These are phyloP conservation scores for Primulina eburnea DNA, from an alignment of 257 asterid genomes.

Conservation along the genomic window DNA sequence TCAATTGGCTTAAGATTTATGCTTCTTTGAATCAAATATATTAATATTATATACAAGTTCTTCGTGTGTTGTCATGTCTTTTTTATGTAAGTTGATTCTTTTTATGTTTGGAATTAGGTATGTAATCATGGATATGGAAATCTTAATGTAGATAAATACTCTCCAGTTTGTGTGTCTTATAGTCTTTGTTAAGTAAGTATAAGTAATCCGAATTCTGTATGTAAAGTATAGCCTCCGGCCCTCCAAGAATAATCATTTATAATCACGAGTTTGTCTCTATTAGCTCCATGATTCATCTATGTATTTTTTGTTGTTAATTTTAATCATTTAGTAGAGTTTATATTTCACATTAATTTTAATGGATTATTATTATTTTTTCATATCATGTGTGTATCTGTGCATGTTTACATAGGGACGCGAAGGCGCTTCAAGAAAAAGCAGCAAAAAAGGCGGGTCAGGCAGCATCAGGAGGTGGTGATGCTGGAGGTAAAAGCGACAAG, in stretches of 20 bases:
- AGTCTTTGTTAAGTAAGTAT: too few species aligned
- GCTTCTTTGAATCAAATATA: neutral
- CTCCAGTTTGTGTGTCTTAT: neutral
- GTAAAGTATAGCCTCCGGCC: neutral
- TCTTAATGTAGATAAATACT: neutral
- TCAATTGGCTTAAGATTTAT: neutral
- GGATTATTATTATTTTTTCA: neutral
- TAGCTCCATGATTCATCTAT: too few species aligned
- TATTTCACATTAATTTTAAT: neutral
- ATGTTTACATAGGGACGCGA: constrained; percentile 56
- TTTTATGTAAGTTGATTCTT: neutral
- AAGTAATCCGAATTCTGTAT: neutral
- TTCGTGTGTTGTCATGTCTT: neutral
- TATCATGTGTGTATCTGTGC: neutral
- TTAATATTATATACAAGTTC: too few species aligned
- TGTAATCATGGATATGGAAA: neutral
- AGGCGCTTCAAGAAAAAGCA: constrained; percentile 83
- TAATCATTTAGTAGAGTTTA: neutral
- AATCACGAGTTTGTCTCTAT: neutral
- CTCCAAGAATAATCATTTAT: neutral
- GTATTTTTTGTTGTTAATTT: too few species aligned
- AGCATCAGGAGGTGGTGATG: constrained; percentile 41
- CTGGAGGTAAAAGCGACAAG: constrained; percentile 71
- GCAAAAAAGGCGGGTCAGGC: constrained; percentile 79
- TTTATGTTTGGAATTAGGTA: neutral